A percentile compares a stretch with the other conserved stretches of the same genome.
These are phyloP conservation scores for Blastocystis sp. DNA, from an alignment of 352 stramenopile species.

Conservation along the genomic window DNA sequence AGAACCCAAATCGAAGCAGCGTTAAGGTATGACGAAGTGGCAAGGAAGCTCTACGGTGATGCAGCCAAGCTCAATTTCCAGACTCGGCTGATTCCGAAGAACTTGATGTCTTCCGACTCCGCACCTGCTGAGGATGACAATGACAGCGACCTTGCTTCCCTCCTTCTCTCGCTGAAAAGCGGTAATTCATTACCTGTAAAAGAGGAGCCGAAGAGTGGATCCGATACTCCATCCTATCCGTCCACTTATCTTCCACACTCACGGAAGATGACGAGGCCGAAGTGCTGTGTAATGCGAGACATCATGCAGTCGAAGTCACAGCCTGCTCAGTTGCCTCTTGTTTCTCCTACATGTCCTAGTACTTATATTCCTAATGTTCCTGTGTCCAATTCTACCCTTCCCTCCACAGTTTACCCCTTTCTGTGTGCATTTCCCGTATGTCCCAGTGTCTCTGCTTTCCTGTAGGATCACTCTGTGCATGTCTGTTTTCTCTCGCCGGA, in stretches of 20 bases:
- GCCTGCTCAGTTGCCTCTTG: background rate
- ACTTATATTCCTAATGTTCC: background rate
- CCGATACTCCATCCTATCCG: background rate
- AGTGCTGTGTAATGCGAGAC: background rate
- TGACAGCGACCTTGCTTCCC: background rate
- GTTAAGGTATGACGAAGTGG: constrained; percentile 9
- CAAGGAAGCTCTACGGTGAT: background rate
- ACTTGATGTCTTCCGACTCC: background rate
- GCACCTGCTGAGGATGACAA: background rate
- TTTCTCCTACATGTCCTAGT: background rate
- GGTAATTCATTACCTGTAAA: background rate
- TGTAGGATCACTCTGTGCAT: background rate
- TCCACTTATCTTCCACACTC: background rate
- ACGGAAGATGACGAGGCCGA: background rate
- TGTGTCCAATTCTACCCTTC: background rate
- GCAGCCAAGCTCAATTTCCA: constrained; percentile 25
- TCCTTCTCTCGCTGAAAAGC: background rate
- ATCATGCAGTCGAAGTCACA: background rate
- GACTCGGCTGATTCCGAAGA: background rate
- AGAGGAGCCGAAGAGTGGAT: background rate
- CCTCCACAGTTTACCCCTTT: background rate
- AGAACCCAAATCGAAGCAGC: constrained; percentile 14
- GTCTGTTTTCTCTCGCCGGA: background rate
- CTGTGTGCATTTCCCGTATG: background rate
- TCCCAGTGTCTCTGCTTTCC: background rate